These are phyloP conservation scores for Colletotrichum graminicola DNA, from an alignment of 2,329 filamentous ascomycete species.

Conservation along the genomic window DNA sequence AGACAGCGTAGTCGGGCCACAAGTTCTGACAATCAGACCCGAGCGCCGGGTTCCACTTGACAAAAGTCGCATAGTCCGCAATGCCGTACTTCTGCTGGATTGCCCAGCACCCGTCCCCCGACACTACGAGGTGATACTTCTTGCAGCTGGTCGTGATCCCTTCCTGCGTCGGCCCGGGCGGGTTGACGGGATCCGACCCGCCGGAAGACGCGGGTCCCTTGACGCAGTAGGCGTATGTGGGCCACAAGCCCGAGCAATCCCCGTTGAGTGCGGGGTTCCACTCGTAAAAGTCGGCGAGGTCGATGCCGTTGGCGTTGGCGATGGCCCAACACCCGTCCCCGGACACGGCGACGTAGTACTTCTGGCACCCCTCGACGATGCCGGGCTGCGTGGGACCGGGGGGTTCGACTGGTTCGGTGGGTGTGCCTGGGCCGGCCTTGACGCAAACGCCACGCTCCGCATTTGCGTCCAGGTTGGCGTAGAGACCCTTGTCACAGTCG, in stretches of 20 bases:
- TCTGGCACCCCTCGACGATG: not conserved
- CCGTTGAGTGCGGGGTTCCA: not conserved
- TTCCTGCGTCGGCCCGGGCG: not conserved
- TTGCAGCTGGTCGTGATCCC: too few species aligned
- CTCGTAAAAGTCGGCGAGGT: not conserved
- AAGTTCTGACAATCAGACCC: too few species aligned
- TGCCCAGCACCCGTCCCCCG: too few species aligned
- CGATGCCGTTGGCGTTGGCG: not conserved
- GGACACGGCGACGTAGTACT: not conserved
- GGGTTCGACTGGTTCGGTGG: not conserved
- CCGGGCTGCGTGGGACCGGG: not conserved
- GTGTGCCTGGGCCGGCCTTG: not conserved
- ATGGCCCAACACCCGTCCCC: not conserved
- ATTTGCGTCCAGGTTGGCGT: not conserved
- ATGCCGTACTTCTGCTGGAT: too few species aligned
- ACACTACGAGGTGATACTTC: too few species aligned
- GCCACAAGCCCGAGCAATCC: not conserved
- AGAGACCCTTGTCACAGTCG: not conserved
- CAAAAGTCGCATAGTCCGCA: too few species aligned
- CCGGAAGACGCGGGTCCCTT: not conserved
- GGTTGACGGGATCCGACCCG: not conserved
- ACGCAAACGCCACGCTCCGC: not conserved
- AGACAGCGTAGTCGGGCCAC: too few species aligned
- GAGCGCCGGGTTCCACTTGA: too few species aligned
- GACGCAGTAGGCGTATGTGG: not conserved